phyloP scores from a whole-genome alignment of 768 basidiomycete genomes.

The Thelephora aurantiotincta region DNA sequence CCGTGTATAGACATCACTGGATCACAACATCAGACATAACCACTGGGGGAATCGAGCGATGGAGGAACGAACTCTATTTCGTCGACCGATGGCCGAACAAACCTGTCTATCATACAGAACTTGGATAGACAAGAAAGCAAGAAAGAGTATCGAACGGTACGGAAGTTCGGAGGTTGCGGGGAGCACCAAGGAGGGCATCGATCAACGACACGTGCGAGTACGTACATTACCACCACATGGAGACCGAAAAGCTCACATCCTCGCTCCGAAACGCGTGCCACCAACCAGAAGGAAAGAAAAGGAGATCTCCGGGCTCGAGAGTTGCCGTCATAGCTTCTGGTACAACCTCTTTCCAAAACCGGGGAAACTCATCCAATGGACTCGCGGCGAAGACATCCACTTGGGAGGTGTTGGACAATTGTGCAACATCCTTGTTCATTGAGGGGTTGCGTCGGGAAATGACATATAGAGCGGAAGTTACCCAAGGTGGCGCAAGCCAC shows the following conservation, averaged over 20 bases:
- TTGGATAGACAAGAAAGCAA: neutral
- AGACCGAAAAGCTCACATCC: conserved; percentile 72
- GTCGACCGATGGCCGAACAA: conserved; percentile 14
- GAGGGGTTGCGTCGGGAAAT: conserved; percentile 26
- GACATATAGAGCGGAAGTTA: conserved; percentile 45
- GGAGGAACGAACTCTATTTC: conserved; percentile 20
- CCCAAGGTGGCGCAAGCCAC: conserved; percentile 74
- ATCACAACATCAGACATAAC: conserved; percentile 4
- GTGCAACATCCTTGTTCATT: conserved; percentile 25
- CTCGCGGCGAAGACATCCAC: conserved; percentile 56
- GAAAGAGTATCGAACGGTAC: too few relatives aligned
- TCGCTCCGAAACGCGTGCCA: conserved; percentile 90
- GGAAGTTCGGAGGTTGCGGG: neutral
- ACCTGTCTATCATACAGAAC: conserved; percentile 9
- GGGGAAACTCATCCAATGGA: conserved; percentile 22
- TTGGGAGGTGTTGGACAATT: conserved; percentile 69
- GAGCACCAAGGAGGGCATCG: neutral
- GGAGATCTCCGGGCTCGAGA: conserved; percentile 69
- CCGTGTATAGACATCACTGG: conserved; percentile 27
- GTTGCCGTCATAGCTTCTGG: conserved; percentile 46
- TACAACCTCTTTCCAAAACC: conserved; percentile 43
- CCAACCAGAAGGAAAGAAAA: conserved; percentile 88
- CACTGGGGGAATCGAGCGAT: conserved; percentile 12
- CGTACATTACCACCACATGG: conserved; percentile 71
- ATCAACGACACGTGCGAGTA: neutral